Conservation (phyloP, 2,329 filamentous ascomycete genomes). For the Paraphaeosphaeria minitans region DNA sequence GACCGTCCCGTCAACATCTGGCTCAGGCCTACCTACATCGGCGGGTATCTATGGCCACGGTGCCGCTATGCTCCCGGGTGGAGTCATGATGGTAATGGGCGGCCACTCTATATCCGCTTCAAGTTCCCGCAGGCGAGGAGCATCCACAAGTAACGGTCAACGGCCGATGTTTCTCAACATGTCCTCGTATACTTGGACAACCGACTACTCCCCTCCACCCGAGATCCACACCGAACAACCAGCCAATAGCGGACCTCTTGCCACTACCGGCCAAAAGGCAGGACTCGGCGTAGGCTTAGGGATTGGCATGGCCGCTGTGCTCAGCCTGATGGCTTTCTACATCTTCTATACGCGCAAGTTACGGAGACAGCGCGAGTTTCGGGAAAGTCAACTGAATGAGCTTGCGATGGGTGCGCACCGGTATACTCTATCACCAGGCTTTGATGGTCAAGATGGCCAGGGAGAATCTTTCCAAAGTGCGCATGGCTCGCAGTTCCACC, state of each 20-base stretch:
- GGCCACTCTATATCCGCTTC: constrained; percentile 59
- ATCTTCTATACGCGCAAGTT: constrained; percentile 53
- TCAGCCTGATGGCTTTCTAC: constrained; percentile 51
- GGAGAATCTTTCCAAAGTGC: constrained; percentile 38
- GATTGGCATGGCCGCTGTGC: constrained; percentile 50
- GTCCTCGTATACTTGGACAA: constrained; percentile 63
- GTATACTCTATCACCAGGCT: constrained; percentile 41
- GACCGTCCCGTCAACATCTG: constrained; percentile 63
- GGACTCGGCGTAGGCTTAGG: constrained; percentile 53
- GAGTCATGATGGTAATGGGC: constrained; percentile 65
- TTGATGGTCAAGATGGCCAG: constrained; percentile 48
- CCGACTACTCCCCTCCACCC: constrained; percentile 60
- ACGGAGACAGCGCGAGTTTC: constrained; percentile 47
- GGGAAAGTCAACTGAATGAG: constrained; percentile 62
- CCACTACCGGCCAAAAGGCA: constrained; percentile 52
- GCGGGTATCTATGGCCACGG: constrained; percentile 66
- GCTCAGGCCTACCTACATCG: constrained; percentile 48
- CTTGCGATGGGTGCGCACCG: constrained; percentile 58
- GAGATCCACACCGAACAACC: constrained; percentile 18
- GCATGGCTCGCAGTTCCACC: constrained; percentile 36
- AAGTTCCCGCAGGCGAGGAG: constrained; percentile 44
- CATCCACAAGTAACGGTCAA: constrained; percentile 47
- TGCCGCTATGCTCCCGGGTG: constrained; percentile 64
- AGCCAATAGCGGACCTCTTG: constrained; percentile 40
- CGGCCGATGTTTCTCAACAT: constrained; percentile 64